Base-by-base conservation (phyloP, 2,329 filamentous ascomycete genomes). In the Claviceps humidiphila region DNA sequence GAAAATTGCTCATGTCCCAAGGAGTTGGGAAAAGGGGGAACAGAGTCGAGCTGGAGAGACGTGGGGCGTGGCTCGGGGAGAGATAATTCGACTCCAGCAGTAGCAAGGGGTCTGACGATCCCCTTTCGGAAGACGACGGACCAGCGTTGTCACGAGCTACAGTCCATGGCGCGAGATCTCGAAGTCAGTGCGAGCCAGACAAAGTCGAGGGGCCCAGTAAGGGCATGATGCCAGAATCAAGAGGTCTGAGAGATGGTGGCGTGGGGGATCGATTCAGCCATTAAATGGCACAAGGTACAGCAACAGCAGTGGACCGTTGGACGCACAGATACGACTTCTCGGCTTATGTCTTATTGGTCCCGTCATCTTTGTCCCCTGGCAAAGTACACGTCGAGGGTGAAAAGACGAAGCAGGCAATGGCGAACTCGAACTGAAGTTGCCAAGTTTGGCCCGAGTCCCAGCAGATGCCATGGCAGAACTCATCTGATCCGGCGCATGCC, bases 1-100 rank as follows among this genome's bases (percentile, higher is more conserved):
- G n/a, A 34, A 45, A 50, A 49, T 11, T 30, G 13, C 2, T 49
- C 51, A 54, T 54, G 6, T 42, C 50, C 49, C 22, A 37, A 22
- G 24, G 14, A 47, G 30, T 30, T 38, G 30, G 6, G n/a, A 13
- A 42, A 42, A 13, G 42, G 44, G 30, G 22, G 24, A 4, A 47
- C 8, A 46, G 14, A 45, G 13, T 30, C 37, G 14, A 53, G 8
- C 26, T 34, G 44, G 16, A n/a, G 20, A 47, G 22, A 11, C 24
- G 44, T 47, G 22, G 40, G 49, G 45, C 42, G 22, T 14, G 48
- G 43, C 30, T 34, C 30, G 47, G 43, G 42, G 22, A 26, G 42
- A n/a, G 47, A 44, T 20, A 50, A 50, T 44, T 22, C 37, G 44
- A 45, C 30, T 45, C 49, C 44, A 43, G 48, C 20, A 11, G 38